Percentiles rank a stretch among this genome's conserved stretches.
phyloP scores from a whole-genome alignment of 169 alveolate species.

The Cryptosporidium canis region DNA sequence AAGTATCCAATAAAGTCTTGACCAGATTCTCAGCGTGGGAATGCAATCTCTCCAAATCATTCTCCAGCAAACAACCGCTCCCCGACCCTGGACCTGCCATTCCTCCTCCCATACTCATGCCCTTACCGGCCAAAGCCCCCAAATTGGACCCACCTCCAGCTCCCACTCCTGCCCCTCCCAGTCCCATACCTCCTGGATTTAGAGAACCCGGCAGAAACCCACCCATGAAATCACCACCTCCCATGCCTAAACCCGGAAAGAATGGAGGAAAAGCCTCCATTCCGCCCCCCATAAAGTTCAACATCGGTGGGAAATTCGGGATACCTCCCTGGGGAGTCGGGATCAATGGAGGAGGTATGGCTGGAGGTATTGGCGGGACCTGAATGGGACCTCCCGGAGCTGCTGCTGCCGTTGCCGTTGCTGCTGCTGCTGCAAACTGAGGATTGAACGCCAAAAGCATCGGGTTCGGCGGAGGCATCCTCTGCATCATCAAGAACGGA shows the following conservation, averaged over 20 bases:
- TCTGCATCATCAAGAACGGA: constrained; percentile 64
- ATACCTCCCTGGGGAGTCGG: constrained; percentile 22
- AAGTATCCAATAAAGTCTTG: constrained; percentile 63
- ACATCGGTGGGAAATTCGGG: constrained; percentile 16
- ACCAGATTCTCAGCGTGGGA: constrained; percentile 69
- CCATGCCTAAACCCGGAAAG: not conserved
- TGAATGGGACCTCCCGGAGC: constrained; percentile 16
- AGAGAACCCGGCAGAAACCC: not conserved
- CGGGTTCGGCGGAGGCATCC: constrained; percentile 15
- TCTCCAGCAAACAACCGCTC: constrained; percentile 4
- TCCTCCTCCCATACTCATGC: constrained; percentile 4
- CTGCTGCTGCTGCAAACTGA: constrained; percentile 26
- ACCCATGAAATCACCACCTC: constrained; percentile 25
- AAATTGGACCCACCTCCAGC: not conserved
- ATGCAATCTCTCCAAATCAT: constrained; percentile 55
- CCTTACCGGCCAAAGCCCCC: not conserved
- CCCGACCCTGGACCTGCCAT: not conserved
- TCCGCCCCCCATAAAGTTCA: constrained; percentile 20
- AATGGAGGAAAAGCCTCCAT: not conserved
- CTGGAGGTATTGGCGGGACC: not conserved
- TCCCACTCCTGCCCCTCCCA: not conserved
- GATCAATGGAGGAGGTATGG: not conserved
- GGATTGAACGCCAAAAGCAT: constrained; percentile 63
- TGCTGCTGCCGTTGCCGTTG: constrained; percentile 19
- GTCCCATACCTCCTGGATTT: not conserved